Percentiles rank a stretch among this genome's conserved stretches.
Evolutionary conservation across 345 rosid genomes (phyloP).

Genomic region (Iberis pinnata): DNA sequence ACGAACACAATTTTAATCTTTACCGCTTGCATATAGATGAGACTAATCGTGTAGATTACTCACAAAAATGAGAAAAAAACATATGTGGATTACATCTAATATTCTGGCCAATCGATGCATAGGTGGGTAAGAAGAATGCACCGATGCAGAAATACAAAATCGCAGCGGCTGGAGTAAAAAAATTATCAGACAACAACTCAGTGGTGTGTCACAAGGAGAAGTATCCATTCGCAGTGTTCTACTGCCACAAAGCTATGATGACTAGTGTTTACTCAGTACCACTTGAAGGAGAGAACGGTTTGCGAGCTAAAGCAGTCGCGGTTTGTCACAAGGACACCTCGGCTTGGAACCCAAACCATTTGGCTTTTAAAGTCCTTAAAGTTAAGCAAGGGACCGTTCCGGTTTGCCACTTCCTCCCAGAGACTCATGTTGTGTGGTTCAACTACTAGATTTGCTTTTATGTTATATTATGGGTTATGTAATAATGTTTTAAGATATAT

Average conservation of each 20-base stretch:
- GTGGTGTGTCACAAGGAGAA: slow-evolving; percentile 84
- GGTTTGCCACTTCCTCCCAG: slow-evolving; percentile 76
- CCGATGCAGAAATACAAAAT: slow-evolving; percentile 48
- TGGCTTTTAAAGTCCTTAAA: slow-evolving; percentile 69
- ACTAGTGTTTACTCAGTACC: slow-evolving; percentile 53
- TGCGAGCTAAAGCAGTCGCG: slow-evolving; percentile 57
- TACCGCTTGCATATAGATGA: too few relatives aligned
- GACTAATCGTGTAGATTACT: too few relatives aligned
- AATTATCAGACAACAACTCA: slow-evolving; percentile 35
- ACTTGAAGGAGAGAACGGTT: slow-evolving; percentile 53
- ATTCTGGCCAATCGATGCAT: background rate
- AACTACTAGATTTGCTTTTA: slow-evolving; percentile 25
- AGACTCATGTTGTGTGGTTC: slow-evolving; percentile 64
- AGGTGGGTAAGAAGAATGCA: slow-evolving; percentile 28
- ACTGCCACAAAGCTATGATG: slow-evolving; percentile 58
- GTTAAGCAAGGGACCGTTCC: slow-evolving; percentile 70
- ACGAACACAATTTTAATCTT: too few relatives aligned
- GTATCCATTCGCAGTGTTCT: slow-evolving; percentile 68
- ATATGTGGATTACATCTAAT: too few relatives aligned
- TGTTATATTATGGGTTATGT: slow-evolving; percentile 14
- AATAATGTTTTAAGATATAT: background rate
- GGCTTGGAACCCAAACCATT: slow-evolving; percentile 75
- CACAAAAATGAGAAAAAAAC: too few relatives aligned
- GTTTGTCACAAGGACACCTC: slow-evolving; percentile 82
- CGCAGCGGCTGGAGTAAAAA: slow-evolving; percentile 34